Conservation (phyloP, 208 protist genomes). For the Tritrichomonas foetus region DNA sequence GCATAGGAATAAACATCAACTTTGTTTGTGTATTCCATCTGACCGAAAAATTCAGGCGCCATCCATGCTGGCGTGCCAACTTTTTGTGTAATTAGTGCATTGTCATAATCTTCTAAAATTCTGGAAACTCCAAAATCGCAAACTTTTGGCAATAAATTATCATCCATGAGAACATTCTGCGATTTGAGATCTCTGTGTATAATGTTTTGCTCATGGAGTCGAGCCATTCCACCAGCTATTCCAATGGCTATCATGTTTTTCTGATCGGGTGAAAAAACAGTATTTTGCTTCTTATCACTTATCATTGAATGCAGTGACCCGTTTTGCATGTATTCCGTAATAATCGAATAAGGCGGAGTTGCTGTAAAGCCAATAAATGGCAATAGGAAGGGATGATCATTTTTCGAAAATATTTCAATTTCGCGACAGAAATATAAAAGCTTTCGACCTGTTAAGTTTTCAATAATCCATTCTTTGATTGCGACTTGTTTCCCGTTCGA, state of each 20-base stretch:
- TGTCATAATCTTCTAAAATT: neutral
- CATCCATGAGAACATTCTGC: neutral
- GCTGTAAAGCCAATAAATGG: neutral
- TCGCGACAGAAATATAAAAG: neutral
- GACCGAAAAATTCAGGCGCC: constrained; percentile 48
- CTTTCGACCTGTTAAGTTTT: neutral
- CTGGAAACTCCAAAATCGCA: constrained; percentile 2
- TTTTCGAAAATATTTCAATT: constrained; percentile 3
- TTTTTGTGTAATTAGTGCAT: neutral
- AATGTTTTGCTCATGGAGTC: neutral
- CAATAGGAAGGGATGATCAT: neutral
- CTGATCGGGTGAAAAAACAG: neutral
- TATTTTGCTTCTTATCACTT: neutral
- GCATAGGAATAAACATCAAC: constrained; percentile 31
- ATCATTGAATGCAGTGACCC: neutral
- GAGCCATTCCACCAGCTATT: neutral
- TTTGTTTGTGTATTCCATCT: neutral
- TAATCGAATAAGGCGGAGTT: neutral
- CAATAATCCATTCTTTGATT: constrained; percentile 70
- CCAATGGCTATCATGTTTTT: neutral
- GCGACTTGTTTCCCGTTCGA: constrained; percentile 90
- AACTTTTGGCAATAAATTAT: neutral
- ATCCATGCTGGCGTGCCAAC: constrained; percentile 51
- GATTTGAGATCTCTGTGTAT: constrained; percentile 31
- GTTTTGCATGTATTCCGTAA: neutral